Evolutionary conservation across 2,329 filamentous ascomycete genomes (phyloP), one percentile per base, ranked within the genome.

Genomic region (Cylindrodendrum hubeiense): DNA sequence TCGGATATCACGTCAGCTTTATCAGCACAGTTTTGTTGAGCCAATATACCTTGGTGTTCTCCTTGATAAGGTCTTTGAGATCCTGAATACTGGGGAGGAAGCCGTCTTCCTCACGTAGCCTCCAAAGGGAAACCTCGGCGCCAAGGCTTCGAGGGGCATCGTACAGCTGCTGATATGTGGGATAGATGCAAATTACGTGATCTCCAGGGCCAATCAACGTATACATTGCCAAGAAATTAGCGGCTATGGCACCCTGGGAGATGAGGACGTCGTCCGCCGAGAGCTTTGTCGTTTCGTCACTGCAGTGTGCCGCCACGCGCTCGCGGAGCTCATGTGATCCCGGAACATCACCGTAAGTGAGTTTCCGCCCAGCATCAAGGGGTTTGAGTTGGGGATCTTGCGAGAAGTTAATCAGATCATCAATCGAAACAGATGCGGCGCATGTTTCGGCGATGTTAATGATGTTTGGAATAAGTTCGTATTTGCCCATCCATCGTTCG

Each of bases 121-220:
- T 61, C 58, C 58, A 61, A 3, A 61, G 33, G 2, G 58, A 61
- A 24, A 61, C 50, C 5, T 61, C 58, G 15, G 58, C 58, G 9
- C 58, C 50, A n/a, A 61, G 5, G 4, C 41, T 12, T 10, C 50
- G 13, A 4, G 58, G 58, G 9, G 54, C 22, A 17, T 30, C 49
- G 22, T 53, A 61, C 13, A 61, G n/a, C 15, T 61, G 58, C 34
- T 61, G 58, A 21, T 54, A 61, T 3, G 50, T 61, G 12, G 50
- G 58, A 41, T 55, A 49, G 4, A 37, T 33, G 19, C 58, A 61
- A 19, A 61, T 53, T 2, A 55, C 50, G 24, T 61, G 58, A 26
- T 61, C 58, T 5, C 58, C 43, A 4, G 50, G 50, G 15, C 19
- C 17, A 6, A 61, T 33, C 1, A 61, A 30, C 12, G 50, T 61